Base-by-base conservation (phyloP, 2,329 filamentous ascomycete genomes). In the Pseudofabraea citricarpa region DNA sequence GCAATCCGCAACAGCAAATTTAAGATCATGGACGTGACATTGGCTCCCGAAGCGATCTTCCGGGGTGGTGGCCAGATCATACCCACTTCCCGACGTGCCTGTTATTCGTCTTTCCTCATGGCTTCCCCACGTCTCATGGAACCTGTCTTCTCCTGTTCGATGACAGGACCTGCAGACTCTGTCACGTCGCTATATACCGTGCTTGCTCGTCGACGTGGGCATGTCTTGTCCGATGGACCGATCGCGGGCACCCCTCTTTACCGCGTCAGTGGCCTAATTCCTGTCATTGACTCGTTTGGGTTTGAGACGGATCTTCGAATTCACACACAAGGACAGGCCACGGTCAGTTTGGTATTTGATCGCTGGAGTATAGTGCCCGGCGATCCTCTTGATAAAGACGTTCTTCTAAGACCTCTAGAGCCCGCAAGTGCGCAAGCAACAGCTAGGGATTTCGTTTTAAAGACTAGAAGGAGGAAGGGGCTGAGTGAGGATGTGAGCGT, bases 1-100 rank as follows among this genome's bases (percentile, higher is more conserved):
- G 85, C 93, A 24, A 97, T 98, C 60, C 90, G 93, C 56, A 98
- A 98, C 67, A 89, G 89, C 56, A 96, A 95, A 62, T 98, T 98
- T 77, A 89, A 90, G 62, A 81, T 98, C 59, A 97, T 90, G 49
- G 91, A 97, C 61, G 81, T 95, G 42, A 75, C 85, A 32, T 76
- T 98, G 16, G 91, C 90, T 9, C 76, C 82, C 40, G 90, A 97
- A 67, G 86, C 91, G 40, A 97, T 98, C 60, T 95, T 90, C 73
- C 82, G 93, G 40, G 93, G 93, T 45, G 91, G 91, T 54, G 93
- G 93, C 35, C 93, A 98, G 65, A 94, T 98, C 61, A 98, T 98
- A 62, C 93, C 93, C 36, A 97, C 93, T 1, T 84, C 90, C 46
- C 84, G 93, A 42, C 81, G 93, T 44, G 90, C 93, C 9, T 91